Conservation (phyloP, 805 yeast species). For the Kodamaea laetipori region DNA sequence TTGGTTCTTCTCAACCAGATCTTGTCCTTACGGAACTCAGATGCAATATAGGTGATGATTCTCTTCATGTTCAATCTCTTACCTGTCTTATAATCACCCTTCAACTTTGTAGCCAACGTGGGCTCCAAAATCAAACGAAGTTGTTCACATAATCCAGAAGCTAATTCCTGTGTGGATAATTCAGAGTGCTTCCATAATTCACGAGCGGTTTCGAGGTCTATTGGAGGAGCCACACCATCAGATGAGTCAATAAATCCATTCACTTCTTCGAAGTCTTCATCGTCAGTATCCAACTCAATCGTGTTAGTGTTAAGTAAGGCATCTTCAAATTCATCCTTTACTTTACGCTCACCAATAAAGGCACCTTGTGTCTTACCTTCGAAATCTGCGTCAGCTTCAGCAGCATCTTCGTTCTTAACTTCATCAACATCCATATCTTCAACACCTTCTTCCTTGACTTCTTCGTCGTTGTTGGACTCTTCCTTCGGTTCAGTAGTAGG, state of each 20-base stretch:
- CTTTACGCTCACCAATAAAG: conserved; percentile 49
- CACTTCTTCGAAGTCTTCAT: conserved; percentile 20
- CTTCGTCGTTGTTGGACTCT: conserved; percentile 18
- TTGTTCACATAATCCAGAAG: conserved; percentile 89
- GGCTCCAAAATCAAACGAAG: conserved; percentile 91
- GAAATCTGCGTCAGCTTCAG: conserved; percentile 45
- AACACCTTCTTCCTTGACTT: conserved; percentile 21
- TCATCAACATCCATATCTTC: conserved; percentile 26
- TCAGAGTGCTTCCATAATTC: conserved; percentile 84
- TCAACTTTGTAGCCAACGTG: conserved; percentile 89
- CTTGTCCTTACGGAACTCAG: conserved; percentile 95
- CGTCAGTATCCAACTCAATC: conserved; percentile 23
- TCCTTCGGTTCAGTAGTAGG: conserved; percentile 5
- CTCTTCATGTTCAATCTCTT: conserved; percentile 96
- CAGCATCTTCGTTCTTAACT: conserved; percentile 24
- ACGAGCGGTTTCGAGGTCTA: conserved; percentile 66
- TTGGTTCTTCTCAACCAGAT: conserved; percentile 97
- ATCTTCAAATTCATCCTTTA: conserved; percentile 32
- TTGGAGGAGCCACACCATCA: conserved; percentile 39
- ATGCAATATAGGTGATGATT: conserved; percentile 96
- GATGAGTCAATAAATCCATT: conserved; percentile 2
- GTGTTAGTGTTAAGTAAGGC: conserved; percentile 25
- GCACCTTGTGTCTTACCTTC: conserved; percentile 55
- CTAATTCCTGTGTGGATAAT: conserved; percentile 79
- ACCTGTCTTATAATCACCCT: conserved; percentile 97